These are phyloP conservation scores for Hippophae gyantsensis DNA, from an alignment of 306 rosid species.

Conservation along the genomic window DNA sequence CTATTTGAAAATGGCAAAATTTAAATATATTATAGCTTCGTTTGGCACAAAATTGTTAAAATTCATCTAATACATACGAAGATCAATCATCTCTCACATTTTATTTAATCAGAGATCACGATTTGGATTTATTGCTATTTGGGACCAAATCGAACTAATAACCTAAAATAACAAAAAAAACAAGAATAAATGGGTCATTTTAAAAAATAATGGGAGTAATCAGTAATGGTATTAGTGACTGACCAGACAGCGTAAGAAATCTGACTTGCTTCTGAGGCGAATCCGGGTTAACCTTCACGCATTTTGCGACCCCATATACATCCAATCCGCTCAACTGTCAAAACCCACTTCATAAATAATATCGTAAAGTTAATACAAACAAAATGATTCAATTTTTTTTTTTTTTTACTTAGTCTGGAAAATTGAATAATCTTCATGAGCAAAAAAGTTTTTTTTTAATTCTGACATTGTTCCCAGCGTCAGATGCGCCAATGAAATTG, in stretches of 20 bases:
- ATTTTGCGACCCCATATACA: conserved; percentile 43
- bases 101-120: too few relatives aligned
- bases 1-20: too few relatives aligned
- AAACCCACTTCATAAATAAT: conserved; percentile 11
- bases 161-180: neutral
- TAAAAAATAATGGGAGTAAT: too few relatives aligned
- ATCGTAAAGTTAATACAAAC: neutral
- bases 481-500: conserved; percentile 68
- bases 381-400: neutral
- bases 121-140: too few relatives aligned
- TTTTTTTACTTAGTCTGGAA: neutral
- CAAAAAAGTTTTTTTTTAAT: neutral
- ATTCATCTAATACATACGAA: too few relatives aligned
- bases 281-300: conserved; percentile 95
- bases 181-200: neutral
- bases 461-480: conserved; percentile 59
- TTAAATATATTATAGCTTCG: too few relatives aligned
- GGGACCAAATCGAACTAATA: too few relatives aligned
- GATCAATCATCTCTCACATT: too few relatives aligned
- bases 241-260: conserved; percentile 79
- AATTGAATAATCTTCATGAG: neutral
- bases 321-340: conserved; percentile 60
- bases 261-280: conserved; percentile 97
- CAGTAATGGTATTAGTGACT: conserved; percentile 4
- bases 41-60: too few relatives aligned